Base-by-base conservation (phyloP, 192 early-diverging fungal species). In the Coemansia sp. region DNA sequence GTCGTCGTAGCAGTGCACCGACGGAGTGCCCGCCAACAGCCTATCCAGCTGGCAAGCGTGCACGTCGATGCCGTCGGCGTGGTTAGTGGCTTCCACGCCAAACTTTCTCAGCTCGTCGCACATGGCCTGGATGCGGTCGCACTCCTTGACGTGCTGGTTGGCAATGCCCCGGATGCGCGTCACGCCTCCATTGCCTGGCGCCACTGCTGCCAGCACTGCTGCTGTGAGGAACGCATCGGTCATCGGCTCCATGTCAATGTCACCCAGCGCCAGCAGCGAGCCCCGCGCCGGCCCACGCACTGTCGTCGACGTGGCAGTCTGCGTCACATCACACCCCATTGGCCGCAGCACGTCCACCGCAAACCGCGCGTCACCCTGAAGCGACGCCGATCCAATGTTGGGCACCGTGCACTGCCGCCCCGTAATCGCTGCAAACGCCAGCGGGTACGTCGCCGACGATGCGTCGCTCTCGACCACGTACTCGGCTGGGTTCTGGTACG, bases 171-270 rank as follows among this genome's bases (percentile, higher is more conserved):
- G 87, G 65, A 99, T 99, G 41, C 87, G 81, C 41, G 97, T 95
- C 2, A 86, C 79, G 33, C 84, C 82, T 29, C 85, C 85, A 15
- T 62, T 60, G 15, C 68, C 80, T 0, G 82, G 61, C 0, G 97
- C 93, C 8, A 93, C 92, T 7, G 95, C 94, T 10, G 95, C 95
- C 14, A 99, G 81, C 27, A 90, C 94, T 0, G 91, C 85, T 0
- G 95, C 94, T 0, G 97, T 99, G 63, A 99, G 82, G 82, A 99
- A 99, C 10, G 97, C 97, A 65, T 98, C 97, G 0, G 97, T 98
- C 95, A 98, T 96, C 15, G 91, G 90, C 79, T 96, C 94, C 97
- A 98, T 98, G 70, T 98, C 92, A 57, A 98, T 89, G 26, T 80
- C 63, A 9, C 85, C 68, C 15, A 98, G 68, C 27, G 94, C 88